These are phyloP conservation scores for Asterophora lycoperdoides DNA, from an alignment of 768 basidiomycete species.

Conservation along the genomic window DNA sequence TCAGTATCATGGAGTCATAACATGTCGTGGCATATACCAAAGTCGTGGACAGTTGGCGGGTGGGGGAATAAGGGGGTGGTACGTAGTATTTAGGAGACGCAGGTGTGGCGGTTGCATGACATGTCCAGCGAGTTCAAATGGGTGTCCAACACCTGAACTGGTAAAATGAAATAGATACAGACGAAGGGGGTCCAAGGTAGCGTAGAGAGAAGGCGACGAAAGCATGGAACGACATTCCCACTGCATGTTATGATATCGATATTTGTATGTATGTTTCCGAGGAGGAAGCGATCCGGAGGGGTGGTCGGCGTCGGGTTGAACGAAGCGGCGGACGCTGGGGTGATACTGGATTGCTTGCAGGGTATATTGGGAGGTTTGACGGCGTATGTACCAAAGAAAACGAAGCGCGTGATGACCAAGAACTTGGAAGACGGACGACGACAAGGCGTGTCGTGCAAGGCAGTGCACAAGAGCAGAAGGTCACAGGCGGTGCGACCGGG, in stretches of 20 bases:
- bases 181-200: slow-evolving; percentile 7
- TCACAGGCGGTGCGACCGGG: slow-evolving; percentile 3
- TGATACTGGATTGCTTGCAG: slow-evolving; percentile 23
- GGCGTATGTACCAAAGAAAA: slow-evolving; percentile 20
- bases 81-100: slow-evolving; percentile 10
- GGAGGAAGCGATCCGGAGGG: slow-evolving; percentile 1
- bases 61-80: slow-evolving; percentile 7
- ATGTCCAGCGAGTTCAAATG: slow-evolving; percentile 2
- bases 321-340: slow-evolving; percentile 2
- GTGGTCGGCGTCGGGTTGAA: not conserved
- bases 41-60: slow-evolving; percentile 7
- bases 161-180: slow-evolving; percentile 6
- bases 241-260: slow-evolving; percentile 2
- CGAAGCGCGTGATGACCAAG: slow-evolving; percentile 16
- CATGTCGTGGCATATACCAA: slow-evolving; percentile 10
- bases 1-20: slow-evolving; percentile 17
- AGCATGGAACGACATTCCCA: not conserved
- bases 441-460: not conserved
- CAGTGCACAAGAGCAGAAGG: not conserved
- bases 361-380: slow-evolving; percentile 23
- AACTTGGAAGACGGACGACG: slow-evolving; percentile 8
- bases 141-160: slow-evolving; percentile 5
- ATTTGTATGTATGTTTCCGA: slow-evolving; percentile 9
- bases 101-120: not conserved
- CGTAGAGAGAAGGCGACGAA: slow-evolving; percentile 6